phyloP scores from a whole-genome alignment of 805 yeast species.

The Nakazawaea siamensis region DNA sequence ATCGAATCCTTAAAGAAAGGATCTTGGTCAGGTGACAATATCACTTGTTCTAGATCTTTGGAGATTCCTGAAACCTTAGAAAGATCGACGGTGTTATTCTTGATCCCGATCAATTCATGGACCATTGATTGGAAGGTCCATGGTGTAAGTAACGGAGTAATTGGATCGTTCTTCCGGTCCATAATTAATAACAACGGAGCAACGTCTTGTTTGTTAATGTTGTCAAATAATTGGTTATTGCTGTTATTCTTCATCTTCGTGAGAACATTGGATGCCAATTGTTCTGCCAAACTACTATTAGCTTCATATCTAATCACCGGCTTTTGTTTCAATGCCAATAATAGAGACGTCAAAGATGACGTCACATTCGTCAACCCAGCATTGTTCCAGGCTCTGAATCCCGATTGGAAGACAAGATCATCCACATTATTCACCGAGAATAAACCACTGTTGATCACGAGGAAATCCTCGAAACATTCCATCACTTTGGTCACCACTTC shows the following conservation, averaged over 20 bases:
- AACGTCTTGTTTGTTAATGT: conserved; percentile 49
- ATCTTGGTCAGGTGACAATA: conserved; percentile 63
- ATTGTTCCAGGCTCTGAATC: conserved; percentile 37
- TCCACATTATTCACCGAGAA: conserved; percentile 35
- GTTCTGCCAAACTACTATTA: conserved; percentile 54
- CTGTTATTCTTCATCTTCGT: conserved; percentile 47
- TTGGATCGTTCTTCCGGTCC: conserved; percentile 85
- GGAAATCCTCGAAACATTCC: conserved; percentile 81
- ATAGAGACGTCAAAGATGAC: conserved; percentile 41
- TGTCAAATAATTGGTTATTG: conserved; percentile 60
- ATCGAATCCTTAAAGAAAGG: conserved; percentile 70
- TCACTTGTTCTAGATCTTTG: conserved; percentile 55
- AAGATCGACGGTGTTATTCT: conserved; percentile 71
- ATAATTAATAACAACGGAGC: conserved; percentile 69
- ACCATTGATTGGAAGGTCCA: conserved; percentile 99
- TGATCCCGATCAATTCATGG: conserved; percentile 81
- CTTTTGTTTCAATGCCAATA: conserved; percentile 65
- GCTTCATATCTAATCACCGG: conserved; percentile 77
- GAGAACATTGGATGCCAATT: conserved; percentile 59
- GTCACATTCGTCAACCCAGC: conserved; percentile 31
- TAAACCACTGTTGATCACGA: conserved; percentile 62
- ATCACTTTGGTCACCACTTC: conserved; percentile 71
- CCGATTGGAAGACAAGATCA: conserved; percentile 13
- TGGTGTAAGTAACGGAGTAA: conserved; percentile 86
- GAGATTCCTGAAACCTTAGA: conserved; percentile 45